These are phyloP conservation scores for Candida caryicola DNA, from an alignment of 805 yeast species.

Conservation along the genomic window DNA sequence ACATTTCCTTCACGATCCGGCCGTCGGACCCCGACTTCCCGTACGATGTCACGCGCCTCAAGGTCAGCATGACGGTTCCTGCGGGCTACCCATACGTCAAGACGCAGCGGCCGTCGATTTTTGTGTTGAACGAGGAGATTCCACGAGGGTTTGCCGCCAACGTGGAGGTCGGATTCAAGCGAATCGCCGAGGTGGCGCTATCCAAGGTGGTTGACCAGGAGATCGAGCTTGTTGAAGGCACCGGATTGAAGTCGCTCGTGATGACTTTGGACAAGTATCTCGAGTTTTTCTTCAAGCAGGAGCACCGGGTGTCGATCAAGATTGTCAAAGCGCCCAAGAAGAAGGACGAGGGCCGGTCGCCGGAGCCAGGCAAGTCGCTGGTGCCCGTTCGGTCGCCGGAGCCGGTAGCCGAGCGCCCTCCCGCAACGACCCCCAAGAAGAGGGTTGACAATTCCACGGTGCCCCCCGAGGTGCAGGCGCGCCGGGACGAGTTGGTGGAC, in stretches of 20 bases:
- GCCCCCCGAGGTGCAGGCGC: slow-evolving; percentile 7
- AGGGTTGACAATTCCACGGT: slow-evolving; percentile 3
- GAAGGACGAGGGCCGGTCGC: background rate
- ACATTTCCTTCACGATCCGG: slow-evolving; percentile 42
- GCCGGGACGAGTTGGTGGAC: slow-evolving; percentile 20
- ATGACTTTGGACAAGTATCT: slow-evolving; percentile 54
- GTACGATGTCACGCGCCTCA: slow-evolving; percentile 54
- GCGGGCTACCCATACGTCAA: slow-evolving; percentile 46
- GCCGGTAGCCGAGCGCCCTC: slow-evolving; percentile 6
- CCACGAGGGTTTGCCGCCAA: slow-evolving; percentile 68
- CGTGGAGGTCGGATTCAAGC: slow-evolving; percentile 61
- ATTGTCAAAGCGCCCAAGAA: slow-evolving; percentile 41
- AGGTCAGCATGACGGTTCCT: slow-evolving; percentile 55
- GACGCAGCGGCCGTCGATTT: slow-evolving; percentile 45
- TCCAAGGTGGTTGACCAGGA: slow-evolving; percentile 20
- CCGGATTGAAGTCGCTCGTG: slow-evolving; percentile 53
- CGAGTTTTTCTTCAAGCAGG: slow-evolving; percentile 56
- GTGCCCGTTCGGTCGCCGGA: background rate
- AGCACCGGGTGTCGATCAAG: slow-evolving; percentile 60
- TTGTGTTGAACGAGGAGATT: slow-evolving; percentile 62
- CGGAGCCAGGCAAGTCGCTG: no score
- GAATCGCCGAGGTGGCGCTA: slow-evolving; percentile 34
- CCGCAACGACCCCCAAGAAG: slow-evolving; percentile 1
- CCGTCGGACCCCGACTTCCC: slow-evolving; percentile 79
- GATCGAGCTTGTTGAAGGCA: slow-evolving; percentile 41